Conservation (phyloP, 768 basidiomycete species). For the Termitomyces sp. region DNA sequence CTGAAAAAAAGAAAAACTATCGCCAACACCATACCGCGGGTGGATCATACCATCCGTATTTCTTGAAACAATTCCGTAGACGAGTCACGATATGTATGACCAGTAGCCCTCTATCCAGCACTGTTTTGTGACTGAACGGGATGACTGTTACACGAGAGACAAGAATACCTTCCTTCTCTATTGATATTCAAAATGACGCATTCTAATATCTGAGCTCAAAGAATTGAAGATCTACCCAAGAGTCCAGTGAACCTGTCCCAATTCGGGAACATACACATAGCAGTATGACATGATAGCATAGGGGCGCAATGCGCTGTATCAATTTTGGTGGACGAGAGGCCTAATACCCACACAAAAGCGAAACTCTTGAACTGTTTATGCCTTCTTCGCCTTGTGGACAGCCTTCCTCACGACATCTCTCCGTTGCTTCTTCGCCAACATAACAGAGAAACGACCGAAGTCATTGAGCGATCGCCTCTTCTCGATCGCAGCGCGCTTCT, state of each 20-base stretch:
- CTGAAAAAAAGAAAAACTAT: too few relatives aligned
- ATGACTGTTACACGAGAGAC: not conserved
- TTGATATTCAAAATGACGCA: not conserved
- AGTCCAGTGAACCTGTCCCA: not conserved
- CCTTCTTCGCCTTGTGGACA: constrained; percentile 51
- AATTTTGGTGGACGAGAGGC: constrained; percentile 9
- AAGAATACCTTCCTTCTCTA: not conserved
- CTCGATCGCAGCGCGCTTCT: constrained; percentile 72
- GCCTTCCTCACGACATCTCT: constrained; percentile 73
- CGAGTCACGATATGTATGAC: too few relatives aligned
- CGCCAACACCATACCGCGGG: too few relatives aligned
- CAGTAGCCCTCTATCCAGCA: too few relatives aligned
- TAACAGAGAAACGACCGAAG: constrained; percentile 86
- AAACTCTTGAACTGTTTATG: constrained; percentile 17
- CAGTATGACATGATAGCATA: constrained; percentile 4
- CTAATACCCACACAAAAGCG: constrained; percentile 5
- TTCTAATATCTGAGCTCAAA: not conserved
- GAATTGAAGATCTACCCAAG: too few relatives aligned
- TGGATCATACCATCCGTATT: too few relatives aligned
- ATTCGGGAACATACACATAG: constrained; percentile 5
- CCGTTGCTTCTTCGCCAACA: constrained; percentile 85
- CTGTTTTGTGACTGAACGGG: too few relatives aligned
- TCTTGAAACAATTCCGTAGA: too few relatives aligned
- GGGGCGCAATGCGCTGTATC: constrained; percentile 3
- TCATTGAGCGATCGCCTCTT: constrained; percentile 77